Evolutionary conservation across 305 asterid genomes (phyloP).

Genomic region (Fraxinus xanthoxyloides): DNA sequence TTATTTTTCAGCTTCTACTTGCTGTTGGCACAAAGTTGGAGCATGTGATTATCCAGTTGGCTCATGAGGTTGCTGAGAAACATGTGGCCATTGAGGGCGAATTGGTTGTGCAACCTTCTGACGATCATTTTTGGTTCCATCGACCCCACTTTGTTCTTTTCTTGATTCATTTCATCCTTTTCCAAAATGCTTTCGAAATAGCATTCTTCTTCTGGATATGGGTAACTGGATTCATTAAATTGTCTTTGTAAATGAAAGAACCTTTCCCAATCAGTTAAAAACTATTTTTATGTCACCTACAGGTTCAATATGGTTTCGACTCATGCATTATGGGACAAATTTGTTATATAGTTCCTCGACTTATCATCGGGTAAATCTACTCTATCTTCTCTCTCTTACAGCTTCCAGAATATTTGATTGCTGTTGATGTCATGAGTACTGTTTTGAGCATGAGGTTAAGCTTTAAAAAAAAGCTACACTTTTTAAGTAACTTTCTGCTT

Average conservation of each 20-base stretch:
- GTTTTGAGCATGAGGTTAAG: neutral
- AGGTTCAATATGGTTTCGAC: conserved; percentile 84
- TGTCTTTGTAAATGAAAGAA: neutral
- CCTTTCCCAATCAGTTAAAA: neutral
- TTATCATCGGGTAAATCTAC: conserved; percentile 66
- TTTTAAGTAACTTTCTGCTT: neutral
- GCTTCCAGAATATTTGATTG: neutral
- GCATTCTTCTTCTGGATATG: conserved; percentile 98
- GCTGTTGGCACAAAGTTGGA: conserved; percentile 91
- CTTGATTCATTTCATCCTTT: conserved; percentile 88
- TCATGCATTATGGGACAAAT: conserved; percentile 93
- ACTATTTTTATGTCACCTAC: neutral
- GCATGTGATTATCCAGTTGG: conserved; percentile 78
- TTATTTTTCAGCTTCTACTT: conserved; percentile 56
- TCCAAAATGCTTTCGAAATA: conserved; percentile 95
- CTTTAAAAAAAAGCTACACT: neutral
- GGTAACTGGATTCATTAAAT: conserved; percentile 42
- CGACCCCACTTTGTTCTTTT: conserved; percentile 67
- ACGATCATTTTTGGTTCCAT: conserved; percentile 84
- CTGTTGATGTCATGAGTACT: neutral
- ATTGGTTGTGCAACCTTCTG: conserved; percentile 79
- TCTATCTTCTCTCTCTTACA: neutral
- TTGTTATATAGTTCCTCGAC: conserved; percentile 68
- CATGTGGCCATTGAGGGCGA: conserved; percentile 89
- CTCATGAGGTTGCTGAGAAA: conserved; percentile 90